phyloP scores from a whole-genome alignment of 192 early-diverging fungal species.

The Coemansia sp. region DNA sequence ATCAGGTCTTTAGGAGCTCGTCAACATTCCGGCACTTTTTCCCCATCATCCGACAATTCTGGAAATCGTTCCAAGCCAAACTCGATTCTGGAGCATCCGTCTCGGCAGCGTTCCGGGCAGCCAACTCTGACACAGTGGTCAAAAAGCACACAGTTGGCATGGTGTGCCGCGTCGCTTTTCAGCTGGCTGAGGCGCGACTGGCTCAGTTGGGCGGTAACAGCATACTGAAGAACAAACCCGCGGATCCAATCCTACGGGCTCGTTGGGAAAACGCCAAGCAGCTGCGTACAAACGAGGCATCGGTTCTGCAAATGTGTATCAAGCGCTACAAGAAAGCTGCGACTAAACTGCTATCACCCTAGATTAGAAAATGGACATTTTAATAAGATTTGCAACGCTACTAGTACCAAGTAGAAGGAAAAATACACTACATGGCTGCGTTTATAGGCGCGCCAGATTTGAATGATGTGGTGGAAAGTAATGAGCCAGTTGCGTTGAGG shows the following conservation, averaged over 20 bases:
- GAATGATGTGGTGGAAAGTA: not conserved
- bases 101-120: constrained; percentile 33
- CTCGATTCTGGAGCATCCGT: constrained; percentile 35
- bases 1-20: constrained; percentile 18
- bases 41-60: constrained; percentile 35
- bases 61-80: constrained; percentile 38
- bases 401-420: not conserved
- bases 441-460: not conserved
- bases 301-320: constrained; percentile 24
- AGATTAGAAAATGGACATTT: not conserved
- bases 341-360: constrained; percentile 16
- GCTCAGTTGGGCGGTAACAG: constrained; percentile 18
- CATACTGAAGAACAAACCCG: constrained; percentile 11
- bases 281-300: constrained; percentile 36
- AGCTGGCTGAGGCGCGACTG: constrained; percentile 30
- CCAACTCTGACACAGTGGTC: constrained; percentile 26
- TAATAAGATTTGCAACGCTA: not conserved
- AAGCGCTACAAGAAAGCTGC: constrained; percentile 33
- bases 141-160: constrained; percentile 23
- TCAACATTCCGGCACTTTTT: constrained; percentile 37
- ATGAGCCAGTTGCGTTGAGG: constrained; percentile 9
- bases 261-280: constrained; percentile 42
- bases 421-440: not conserved
- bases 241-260: not conserved
- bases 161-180: constrained; percentile 22